Base-by-base conservation (phyloP, 495 filamentous ascomycete species). In the Patellaria atrata region DNA sequence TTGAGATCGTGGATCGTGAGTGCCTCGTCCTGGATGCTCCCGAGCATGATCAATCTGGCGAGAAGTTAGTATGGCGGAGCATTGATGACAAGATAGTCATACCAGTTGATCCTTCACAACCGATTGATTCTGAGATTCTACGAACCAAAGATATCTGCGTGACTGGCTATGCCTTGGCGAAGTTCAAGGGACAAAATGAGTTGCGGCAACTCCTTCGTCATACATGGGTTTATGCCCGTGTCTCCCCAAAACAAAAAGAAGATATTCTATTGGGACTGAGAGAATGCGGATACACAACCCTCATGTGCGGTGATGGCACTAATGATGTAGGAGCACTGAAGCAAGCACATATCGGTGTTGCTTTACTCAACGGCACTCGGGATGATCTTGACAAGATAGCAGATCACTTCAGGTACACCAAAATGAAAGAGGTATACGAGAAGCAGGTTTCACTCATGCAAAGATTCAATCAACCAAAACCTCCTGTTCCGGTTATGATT, bases 291-390 rank as follows among this genome's bases (percentile, higher is more conserved):
- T 99, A 99, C 62, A 92, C 86, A 21, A 99, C 89, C 11, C 69
- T 96, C 48, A 99, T 99, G 89, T 93, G 87, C 44, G 89, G 89
- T 52, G 89, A 99, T 51, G 89, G 89, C 41, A 99, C 89, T 31
- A 99, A 99, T 52, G 89, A 99, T 54, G 89, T 99, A 32, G 89
- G 89, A 26, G 89, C 89, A 21, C 62, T 99, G 52, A 99, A 99
- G 67, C 89, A 99, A 64, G 91, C 89, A 16, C 91, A 99, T 48
- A 79, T 99, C 37, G 89, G 89, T 51, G 82, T 96, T 44, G 89
- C 89, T 9, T 75, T 99, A 22, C 70, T 99, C 38, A 99, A 99
- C 54, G 89, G 89, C 20, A 87, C 89, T 1, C 76, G 75, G 50
- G 78, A 94, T 2, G 89, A 94, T 53, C 66, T 99, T 24, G 77